Evolutionary conservation across 177 flowering plant genomes (phyloP).

Genomic region (Vitis hybrid): DNA sequence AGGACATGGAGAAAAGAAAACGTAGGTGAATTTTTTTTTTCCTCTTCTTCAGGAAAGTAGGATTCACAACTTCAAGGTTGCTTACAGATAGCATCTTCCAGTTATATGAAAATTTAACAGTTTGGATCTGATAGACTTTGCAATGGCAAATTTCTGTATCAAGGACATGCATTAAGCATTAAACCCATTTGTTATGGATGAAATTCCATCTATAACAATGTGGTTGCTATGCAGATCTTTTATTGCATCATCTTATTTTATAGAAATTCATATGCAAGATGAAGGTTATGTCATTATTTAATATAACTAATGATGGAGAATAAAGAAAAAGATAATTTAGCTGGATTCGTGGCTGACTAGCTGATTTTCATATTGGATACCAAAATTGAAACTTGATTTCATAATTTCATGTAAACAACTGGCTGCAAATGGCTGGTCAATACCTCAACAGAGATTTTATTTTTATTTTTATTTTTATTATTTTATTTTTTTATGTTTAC

Average conservation of each 20-base stretch:
- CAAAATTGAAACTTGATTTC: not conserved
- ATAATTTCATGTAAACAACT: no score
- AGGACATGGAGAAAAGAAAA: conserved; percentile 92
- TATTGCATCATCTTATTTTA: not conserved
- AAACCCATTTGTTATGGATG: not conserved
- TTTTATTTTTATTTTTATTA: no score
- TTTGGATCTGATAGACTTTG: not conserved
- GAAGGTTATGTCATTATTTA: not conserved
- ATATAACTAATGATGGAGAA: not conserved
- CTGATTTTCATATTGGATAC: not conserved
- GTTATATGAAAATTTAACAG: not conserved
- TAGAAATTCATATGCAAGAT: not conserved
- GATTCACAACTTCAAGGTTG: not conserved
- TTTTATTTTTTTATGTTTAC: not conserved
- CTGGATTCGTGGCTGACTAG: not conserved
- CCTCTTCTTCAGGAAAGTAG: not conserved
- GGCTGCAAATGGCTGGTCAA: not conserved
- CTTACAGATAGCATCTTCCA: not conserved
- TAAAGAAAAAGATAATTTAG: not conserved
- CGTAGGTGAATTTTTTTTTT: conserved; percentile 41
- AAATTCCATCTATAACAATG: not conserved
- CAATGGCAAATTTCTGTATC: not conserved
- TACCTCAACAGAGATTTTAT: not conserved
- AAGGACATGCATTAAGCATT: not conserved
- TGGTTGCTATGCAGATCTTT: not conserved